Conservation (phyloP, 2,329 filamentous ascomycete species). For the Capronia americana region DNA sequence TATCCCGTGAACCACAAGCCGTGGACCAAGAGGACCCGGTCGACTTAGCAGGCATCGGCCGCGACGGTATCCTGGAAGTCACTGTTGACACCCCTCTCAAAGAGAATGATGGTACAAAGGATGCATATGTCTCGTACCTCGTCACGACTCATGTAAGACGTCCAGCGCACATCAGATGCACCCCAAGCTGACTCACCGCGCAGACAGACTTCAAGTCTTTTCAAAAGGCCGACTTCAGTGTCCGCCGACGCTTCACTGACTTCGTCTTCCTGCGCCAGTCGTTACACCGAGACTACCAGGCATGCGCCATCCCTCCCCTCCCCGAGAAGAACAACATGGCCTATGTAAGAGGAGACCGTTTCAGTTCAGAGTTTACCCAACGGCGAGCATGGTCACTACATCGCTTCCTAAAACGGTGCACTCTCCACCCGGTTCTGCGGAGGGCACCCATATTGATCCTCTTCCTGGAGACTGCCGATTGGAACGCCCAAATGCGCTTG, state of each 20-base stretch:
- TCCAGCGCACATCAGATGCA: slow-evolving; percentile 13
- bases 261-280: slow-evolving; percentile 97
- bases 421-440: slow-evolving; percentile 86
- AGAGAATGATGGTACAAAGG: slow-evolving; percentile 95
- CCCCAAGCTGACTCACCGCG: slow-evolving; percentile 17
- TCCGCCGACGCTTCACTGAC: slow-evolving; percentile 94
- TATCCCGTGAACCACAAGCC: slow-evolving; percentile 54
- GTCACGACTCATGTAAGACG: slow-evolving; percentile 81
- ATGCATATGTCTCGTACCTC: slow-evolving; percentile 93
- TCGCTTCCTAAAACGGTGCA: slow-evolving; percentile 84
- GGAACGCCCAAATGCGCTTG: slow-evolving; percentile 93
- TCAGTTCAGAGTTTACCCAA: slow-evolving; percentile 88
- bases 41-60: slow-evolving; percentile 69
- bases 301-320: slow-evolving; percentile 89
- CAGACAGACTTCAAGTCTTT: slow-evolving; percentile 95
- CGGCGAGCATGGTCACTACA: slow-evolving; percentile 88
- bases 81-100: slow-evolving; percentile 83
- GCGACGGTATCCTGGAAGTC: slow-evolving; percentile 79
- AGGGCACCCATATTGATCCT: slow-evolving; percentile 81
- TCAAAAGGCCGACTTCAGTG: slow-evolving; percentile 76
- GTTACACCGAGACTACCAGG: slow-evolving; percentile 83
- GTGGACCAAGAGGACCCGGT: slow-evolving; percentile 59
- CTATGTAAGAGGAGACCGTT: slow-evolving; percentile 94
- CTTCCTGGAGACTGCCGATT: slow-evolving; percentile 91
- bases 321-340: slow-evolving; percentile 99